These are phyloP conservation scores for Coffea canephora DNA, from an alignment of 257 asterid species.

Conservation along the genomic window DNA sequence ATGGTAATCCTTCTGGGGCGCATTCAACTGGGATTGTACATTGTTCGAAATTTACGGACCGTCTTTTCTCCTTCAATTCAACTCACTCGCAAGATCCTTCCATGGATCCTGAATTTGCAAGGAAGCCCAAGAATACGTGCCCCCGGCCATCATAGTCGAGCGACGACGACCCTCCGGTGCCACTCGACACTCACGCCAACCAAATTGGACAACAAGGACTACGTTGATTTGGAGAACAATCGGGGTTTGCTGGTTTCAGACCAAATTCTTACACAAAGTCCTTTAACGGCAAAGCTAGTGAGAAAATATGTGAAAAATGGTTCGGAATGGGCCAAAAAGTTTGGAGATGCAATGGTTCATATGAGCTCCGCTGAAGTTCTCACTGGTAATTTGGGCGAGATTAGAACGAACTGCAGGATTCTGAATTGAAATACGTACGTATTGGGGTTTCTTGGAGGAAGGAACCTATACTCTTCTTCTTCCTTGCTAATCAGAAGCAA, in stretches of 20 bases:
- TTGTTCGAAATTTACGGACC: constrained; percentile 25
- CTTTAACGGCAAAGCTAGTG: constrained; percentile 24
- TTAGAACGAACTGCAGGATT: constrained; percentile 35
- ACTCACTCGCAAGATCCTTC: constrained; percentile 30
- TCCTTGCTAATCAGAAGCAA: no score
- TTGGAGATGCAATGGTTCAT: constrained; percentile 35
- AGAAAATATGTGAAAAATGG: constrained; percentile 20
- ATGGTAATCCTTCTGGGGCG: constrained; percentile 49
- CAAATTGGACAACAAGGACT: constrained; percentile 36
- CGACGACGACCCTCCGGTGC: constrained; percentile 12
- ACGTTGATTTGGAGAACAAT: constrained; percentile 12
- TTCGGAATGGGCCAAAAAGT: constrained; percentile 24
- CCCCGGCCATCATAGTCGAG: constrained; percentile 29
- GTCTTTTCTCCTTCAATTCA: constrained; percentile 28
- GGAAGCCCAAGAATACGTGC: constrained; percentile 15
- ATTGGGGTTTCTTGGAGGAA: no score
- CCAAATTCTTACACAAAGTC: constrained; percentile 27
- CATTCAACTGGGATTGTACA: constrained; percentile 40
- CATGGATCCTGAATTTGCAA: constrained; percentile 21
- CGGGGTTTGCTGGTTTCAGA: constrained; percentile 37
- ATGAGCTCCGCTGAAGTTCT: constrained; percentile 39
- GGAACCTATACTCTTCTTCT: no score
- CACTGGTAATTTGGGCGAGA: constrained; percentile 33
- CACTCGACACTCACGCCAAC: constrained; percentile 37
- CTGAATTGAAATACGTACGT: constrained; percentile 17